Evolutionary conservation across 768 basidiomycete species (phyloP).

Genomic region (Podaxis carcinomalis): DNA sequence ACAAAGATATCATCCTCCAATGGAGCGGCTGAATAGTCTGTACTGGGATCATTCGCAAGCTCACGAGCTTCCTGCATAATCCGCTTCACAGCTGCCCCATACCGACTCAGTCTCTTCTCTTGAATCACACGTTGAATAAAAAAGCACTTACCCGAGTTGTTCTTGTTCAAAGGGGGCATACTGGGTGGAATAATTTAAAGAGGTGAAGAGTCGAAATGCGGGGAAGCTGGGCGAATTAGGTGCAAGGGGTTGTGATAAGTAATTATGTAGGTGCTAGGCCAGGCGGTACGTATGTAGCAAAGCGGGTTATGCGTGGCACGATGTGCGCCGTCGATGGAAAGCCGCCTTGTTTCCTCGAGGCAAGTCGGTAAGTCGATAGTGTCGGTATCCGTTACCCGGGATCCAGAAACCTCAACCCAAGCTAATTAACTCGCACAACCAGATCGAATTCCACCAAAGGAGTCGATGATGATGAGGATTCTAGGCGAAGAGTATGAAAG

Average conservation of each 20-base stretch:
- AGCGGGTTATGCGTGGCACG: not conserved
- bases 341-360: not conserved
- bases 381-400: not conserved
- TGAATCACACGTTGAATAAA: not conserved
- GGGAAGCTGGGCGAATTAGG: not conserved
- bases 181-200: not conserved
- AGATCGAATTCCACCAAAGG: not conserved
- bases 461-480: not conserved
- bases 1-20: constrained; percentile 93
- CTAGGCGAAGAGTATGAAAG: not conserved
- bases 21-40: constrained; percentile 84
- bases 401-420: not conserved
- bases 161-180: constrained; percentile 68
- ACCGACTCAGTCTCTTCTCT: not conserved
- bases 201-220: not conserved
- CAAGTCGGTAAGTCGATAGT: not conserved
- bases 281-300: not conserved
- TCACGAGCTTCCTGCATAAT: constrained; percentile 97
- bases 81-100: constrained; percentile 75
- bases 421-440: not conserved
- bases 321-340: not conserved
- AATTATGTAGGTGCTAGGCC: not conserved
- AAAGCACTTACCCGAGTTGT: constrained; percentile 68
- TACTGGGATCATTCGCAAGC: constrained; percentile 76
- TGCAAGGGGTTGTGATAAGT: not conserved